Conservation (phyloP, 805 yeast genomes). For the Zygotorulaspora sp. region DNA sequence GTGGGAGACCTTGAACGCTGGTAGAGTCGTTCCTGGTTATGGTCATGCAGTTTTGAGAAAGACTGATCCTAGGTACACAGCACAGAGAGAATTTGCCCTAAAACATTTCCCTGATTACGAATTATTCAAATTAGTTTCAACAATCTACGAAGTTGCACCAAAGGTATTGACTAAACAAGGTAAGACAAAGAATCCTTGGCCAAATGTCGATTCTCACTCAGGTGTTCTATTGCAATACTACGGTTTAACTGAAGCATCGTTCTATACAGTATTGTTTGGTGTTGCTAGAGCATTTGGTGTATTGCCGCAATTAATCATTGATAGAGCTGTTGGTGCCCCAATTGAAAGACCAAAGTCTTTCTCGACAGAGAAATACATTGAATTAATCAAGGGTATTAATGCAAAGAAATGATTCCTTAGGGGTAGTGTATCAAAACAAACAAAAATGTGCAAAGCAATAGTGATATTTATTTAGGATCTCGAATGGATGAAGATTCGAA, state of each 20-base stretch:
- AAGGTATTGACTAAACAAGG: constrained; percentile 75
- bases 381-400: constrained; percentile 55
- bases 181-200: constrained; percentile 92
- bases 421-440: not conserved
- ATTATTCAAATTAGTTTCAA: constrained; percentile 70
- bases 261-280: constrained; percentile 84
- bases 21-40: constrained; percentile 85
- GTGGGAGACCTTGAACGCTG: constrained; percentile 74
- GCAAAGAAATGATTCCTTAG: constrained; percentile 15
- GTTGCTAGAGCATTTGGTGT: constrained; percentile 86
- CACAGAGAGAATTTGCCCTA: constrained; percentile 78
- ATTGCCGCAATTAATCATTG: constrained; percentile 77
- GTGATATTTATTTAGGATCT: too few relatives aligned
- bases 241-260: constrained; percentile 75
- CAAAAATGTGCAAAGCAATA: not conserved
- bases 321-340: constrained; percentile 76
- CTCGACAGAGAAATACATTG: constrained; percentile 89
- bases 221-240: constrained; percentile 83
- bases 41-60: constrained; percentile 86
- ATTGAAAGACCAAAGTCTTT: constrained; percentile 90
- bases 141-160: constrained; percentile 80
- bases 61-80: constrained; percentile 84
- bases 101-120: constrained; percentile 74
- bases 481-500: not conserved
- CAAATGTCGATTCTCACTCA: constrained; percentile 84